Evolutionary conservation across 2,329 filamentous ascomycete genomes (phyloP), one percentile per base, ranked within the genome.

Genomic region (Colletotrichum kahawae): DNA sequence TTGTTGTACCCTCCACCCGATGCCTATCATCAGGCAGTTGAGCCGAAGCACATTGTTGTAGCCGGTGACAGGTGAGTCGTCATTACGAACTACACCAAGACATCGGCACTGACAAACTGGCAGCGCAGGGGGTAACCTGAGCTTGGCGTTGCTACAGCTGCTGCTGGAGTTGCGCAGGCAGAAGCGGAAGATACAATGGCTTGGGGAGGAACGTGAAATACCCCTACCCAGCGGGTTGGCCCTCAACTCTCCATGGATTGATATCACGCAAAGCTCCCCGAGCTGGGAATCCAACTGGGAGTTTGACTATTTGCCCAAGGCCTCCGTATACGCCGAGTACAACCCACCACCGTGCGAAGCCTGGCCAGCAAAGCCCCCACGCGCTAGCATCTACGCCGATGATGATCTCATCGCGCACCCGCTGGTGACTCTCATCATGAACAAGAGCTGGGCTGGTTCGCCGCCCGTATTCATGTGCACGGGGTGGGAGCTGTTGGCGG

Each of bases 51-150:
- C 70, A 92, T 97, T 56, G 91, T 95, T 12, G 86, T 97, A 78
- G 88, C 90, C 3, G 95, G 95, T 51, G 95, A 97, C 78, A 91
- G 89, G 89, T 90, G 80, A 74, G 82, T 79, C 9, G 13, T 14
- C 71, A 34, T 7, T 16, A 7, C n/a, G 27, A 9, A 56, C 13
- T 18, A 31, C 16, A n/a, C 7, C 18, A 13, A 31, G n/a, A 13
- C 12, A 18, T n/a, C n/a, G 34, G 10, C 43, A 29, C 36, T 72
- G 18, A 76, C 43, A 18, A 33, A 38, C 18, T 51, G 3, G 7
- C 81, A 93, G 91, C 72, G 94, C 95, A 4, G 95, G 95, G 16
- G 95, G 93, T 4, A 94, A 94, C 78, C 89, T 96, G 54, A 84
- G 87, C 16, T 87, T 95, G 16, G 89, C 91, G 1, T 88, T 97